Percentiles rank a stretch among this genome's conserved stretches.
phyloP scores from a whole-genome alignment of 768 basidiomycete genomes.

The Lactarius indigo region DNA sequence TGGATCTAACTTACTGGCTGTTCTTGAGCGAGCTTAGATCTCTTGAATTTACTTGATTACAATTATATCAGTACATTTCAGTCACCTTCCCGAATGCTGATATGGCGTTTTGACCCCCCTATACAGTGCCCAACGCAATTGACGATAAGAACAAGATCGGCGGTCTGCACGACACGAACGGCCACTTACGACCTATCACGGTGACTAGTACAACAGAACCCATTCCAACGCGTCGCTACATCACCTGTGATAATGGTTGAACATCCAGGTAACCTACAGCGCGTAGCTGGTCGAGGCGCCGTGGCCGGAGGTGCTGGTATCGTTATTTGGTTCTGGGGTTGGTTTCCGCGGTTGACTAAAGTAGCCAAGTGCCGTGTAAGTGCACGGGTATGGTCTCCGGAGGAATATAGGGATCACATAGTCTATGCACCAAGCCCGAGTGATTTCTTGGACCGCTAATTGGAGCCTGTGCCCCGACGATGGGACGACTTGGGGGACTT shows the following conservation, averaged over 20 bases:
- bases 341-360: neutral
- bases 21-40: no score
- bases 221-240: neutral
- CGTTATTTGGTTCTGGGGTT: neutral
- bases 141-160: neutral
- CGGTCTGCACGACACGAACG: neutral
- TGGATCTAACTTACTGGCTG: no score
- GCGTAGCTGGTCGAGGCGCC: neutral
- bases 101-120: no score
- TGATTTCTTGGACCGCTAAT: no score
- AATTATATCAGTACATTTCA: no score
- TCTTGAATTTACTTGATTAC: no score
- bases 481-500: neutral
- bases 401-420: neutral
- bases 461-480: no score
- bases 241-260: neutral
- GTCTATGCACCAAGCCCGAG: no score
- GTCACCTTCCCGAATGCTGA: no score
- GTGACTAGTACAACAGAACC: slow-evolving; percentile 4
- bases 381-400: neutral
- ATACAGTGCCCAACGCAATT: no score
- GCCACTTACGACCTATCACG: neutral
- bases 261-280: neutral
- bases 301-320: neutral
- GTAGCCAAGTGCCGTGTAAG: neutral